Percentiles rank a stretch among this genome's conserved stretches.
These are phyloP conservation scores for Orbilia ellipsospora DNA, from an alignment of 2,329 filamentous ascomycete genomes.

Conservation along the genomic window DNA sequence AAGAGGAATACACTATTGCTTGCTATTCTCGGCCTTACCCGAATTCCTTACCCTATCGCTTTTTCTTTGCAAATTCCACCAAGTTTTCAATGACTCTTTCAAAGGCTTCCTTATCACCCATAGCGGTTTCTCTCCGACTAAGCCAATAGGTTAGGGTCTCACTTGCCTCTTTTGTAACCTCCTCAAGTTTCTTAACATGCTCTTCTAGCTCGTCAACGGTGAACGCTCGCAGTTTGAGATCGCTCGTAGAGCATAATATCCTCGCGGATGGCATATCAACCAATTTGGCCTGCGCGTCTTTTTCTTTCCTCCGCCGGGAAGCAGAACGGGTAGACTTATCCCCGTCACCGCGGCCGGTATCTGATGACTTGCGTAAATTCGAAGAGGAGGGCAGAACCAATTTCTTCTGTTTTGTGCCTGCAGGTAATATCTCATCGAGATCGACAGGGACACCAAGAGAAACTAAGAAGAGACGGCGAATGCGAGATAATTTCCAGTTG, in stretches of 20 bases:
- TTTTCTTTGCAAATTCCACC: constrained; percentile 59
- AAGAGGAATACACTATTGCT: constrained; percentile 6
- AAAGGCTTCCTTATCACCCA: constrained; percentile 60
- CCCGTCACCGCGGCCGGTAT: constrained; percentile 35
- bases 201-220: constrained; percentile 56
- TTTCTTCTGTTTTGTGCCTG: constrained; percentile 93
- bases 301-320: constrained; percentile 62
- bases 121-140: constrained; percentile 57
- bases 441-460: constrained; percentile 96
- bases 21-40: not conserved
- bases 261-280: constrained; percentile 58
- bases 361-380: constrained; percentile 56
- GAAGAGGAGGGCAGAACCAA: constrained; percentile 82
- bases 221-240: constrained; percentile 57
- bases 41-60: constrained; percentile 12
- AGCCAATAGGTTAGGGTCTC: constrained; percentile 59
- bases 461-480: constrained; percentile 92
- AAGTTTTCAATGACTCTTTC: constrained; percentile 60
- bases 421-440: constrained; percentile 94
- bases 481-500: constrained; percentile 97
- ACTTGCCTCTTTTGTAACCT: constrained; percentile 57
- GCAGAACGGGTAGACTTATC: constrained; percentile 61
- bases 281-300: constrained; percentile 53
- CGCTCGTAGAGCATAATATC: constrained; percentile 59
- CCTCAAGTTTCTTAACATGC: constrained; percentile 58